Conservation (phyloP, 306 rosid genomes). For the Clitoria ternatea region DNA sequence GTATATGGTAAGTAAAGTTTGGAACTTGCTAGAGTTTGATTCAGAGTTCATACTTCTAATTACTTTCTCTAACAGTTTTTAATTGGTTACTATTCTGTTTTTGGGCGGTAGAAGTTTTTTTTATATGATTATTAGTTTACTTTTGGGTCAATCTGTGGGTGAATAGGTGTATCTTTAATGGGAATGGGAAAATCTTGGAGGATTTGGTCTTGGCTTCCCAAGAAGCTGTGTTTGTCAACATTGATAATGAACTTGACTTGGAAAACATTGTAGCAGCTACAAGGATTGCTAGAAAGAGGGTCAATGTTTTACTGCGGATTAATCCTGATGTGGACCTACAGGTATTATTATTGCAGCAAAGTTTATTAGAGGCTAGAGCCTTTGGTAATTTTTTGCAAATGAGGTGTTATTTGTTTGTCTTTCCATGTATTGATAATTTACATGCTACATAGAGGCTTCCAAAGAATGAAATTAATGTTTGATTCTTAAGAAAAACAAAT, state of each 20-base stretch:
- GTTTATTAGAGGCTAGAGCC: background rate
- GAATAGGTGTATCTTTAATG: constrained; percentile 85
- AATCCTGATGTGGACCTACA: constrained; percentile 96
- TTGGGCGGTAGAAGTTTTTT: too few relatives aligned
- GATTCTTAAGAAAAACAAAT: background rate
- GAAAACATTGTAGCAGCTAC: constrained; percentile 85
- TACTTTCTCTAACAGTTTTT: too few relatives aligned
- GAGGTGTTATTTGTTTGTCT: background rate
- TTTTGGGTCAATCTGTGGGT: constrained; percentile 8
- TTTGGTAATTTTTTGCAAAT: background rate
- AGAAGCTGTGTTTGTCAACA: constrained; percentile 78
- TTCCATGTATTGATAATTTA: background rate
- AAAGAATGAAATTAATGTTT: background rate
- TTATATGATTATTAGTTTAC: background rate
- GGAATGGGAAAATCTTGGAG: constrained; percentile 84
- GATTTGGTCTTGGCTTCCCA: constrained; percentile 88
- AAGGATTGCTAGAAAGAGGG: constrained; percentile 66
- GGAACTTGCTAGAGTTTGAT: too few relatives aligned
- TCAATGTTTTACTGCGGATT: constrained; percentile 77
- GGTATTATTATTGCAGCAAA: constrained; percentile 37
- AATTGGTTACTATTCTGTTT: too few relatives aligned
- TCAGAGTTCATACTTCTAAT: too few relatives aligned
- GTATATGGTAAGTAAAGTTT: too few relatives aligned
- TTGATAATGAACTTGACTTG: constrained; percentile 91
- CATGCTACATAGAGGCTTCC: background rate